Base-by-base conservation (phyloP, 1,284 basidiomycete genomes). In the Ganoderma meredithae region DNA sequence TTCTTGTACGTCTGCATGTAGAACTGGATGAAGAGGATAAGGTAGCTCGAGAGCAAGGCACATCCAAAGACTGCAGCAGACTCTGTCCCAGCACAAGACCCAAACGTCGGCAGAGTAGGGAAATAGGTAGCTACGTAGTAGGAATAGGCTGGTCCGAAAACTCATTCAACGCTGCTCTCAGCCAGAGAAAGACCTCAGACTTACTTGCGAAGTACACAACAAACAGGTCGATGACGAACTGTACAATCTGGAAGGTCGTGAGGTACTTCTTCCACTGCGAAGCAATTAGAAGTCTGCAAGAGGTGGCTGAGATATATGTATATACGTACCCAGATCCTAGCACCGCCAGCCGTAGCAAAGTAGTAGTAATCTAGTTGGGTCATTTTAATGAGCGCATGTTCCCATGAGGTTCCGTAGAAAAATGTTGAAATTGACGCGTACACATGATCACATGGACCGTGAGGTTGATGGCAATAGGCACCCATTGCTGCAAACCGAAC, bases 371-470 rank as follows among this genome's bases (percentile, higher is more conserved):
- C 95, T 96, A 75, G 17, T 71, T 13, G 39, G 39, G 9, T 39
- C 19, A 44, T 22, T 39, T n/a, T 1, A n/a, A n/a, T 49, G 60
- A 41, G 44, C 17, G 17, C 7, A 52, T 22, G 17, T 55, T 43
- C n/a, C 17, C 60, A 8, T 39, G 44, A 47, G 53, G 44, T 1
- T 3, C n/a, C 25, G 7, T 25, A n/a, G 47, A 40, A 19, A 39
- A 40, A 31, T 25, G 31, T 31, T 27, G 3, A 19, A 39, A 25
- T 58, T 27, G 59, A 53, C 31, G 85, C 94, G 79, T 81, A 96
- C 94, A 99, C 98, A 99, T 99, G 76, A 99, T 83, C 77, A 99
- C 96, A 83, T 99, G 98, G 61, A 99, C 98, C 67, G 88, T 83
- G 69, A 99, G 85, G 85, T 99, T 99, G 76, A 98, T 89, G 66